Base-by-base conservation (phyloP, 2,329 filamentous ascomycete species). In the Blumeria graminis region DNA sequence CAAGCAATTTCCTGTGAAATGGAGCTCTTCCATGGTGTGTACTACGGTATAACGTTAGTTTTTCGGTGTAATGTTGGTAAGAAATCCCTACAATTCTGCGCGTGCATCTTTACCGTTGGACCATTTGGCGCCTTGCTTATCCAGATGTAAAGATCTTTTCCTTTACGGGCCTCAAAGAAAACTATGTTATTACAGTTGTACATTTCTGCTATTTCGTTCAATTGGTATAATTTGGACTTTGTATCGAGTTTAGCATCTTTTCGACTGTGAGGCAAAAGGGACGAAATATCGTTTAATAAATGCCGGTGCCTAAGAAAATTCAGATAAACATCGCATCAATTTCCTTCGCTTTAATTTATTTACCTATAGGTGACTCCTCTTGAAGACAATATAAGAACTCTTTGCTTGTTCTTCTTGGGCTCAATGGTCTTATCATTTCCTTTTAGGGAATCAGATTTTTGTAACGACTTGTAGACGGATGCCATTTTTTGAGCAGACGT, bases 191-290 rank as follows among this genome's bases (percentile, higher is more conserved):
- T 94, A 76, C 86, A 93, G 67, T 92, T 93, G 74, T 93, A 92
- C 34, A 94, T 76, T 61, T 82, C 79, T 63, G 71, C 66, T 43
- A 72, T 65, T 65, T 89, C 86, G 71, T 92, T 92, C 55, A 94
- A 77, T 67, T 84, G 74, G 76, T 80, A 76, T 63, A 88, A 76
- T 73, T 92, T 88, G 39, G 86, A 89, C 72, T 96, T 96, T 56
- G 87, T 92, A 69, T 98, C 92, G 62, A 95, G 86, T 71, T 98
- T 98, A 63, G 85, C 87, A 68, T 98, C 92, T 72, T 94, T 94
- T 66, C 87, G 81, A 62, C 82, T 82, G 69, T 98, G 92, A 1
- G 92, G 92, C 61, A 98, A 81, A 69, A 98, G 81, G 34, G 84
- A 77, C 57, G 87, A 80, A 52, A 98, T 75, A 66, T 98, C 92